Conservation (phyloP, 2,329 filamentous ascomycete genomes). For the Alternaria hordeiaustralica region DNA sequence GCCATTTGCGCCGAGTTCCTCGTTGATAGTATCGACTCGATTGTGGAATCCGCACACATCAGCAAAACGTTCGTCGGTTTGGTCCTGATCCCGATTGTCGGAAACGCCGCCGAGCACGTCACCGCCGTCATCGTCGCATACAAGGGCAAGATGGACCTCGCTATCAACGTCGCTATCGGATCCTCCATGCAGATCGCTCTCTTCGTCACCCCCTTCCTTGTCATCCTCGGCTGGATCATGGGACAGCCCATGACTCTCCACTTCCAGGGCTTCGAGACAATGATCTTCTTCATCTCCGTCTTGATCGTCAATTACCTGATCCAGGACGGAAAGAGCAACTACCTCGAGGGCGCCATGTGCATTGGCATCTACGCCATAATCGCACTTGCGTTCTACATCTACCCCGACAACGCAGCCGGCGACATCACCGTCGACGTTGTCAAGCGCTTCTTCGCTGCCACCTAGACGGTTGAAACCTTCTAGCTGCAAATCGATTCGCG, state of each 20-base stretch:
- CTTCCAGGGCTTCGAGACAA: slow-evolving; percentile 88
- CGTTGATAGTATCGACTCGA: slow-evolving; percentile 61
- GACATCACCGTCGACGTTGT: slow-evolving; percentile 38
- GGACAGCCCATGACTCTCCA: slow-evolving; percentile 69
- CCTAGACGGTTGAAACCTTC: not conserved
- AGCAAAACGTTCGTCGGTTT: slow-evolving; percentile 65
- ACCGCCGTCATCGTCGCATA: slow-evolving; percentile 62
- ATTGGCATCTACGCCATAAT: slow-evolving; percentile 64
- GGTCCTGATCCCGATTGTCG: slow-evolving; percentile 63
- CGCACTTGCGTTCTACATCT: slow-evolving; percentile 66
- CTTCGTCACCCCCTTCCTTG: slow-evolving; percentile 64
- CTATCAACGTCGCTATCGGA: slow-evolving; percentile 62
- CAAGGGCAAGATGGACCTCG: slow-evolving; percentile 65
- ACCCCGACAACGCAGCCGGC: slow-evolving; percentile 59
- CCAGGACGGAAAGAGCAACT: slow-evolving; percentile 84
- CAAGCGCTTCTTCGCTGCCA: slow-evolving; percentile 33
- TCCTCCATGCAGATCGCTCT: slow-evolving; percentile 63
- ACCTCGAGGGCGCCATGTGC: slow-evolving; percentile 76
- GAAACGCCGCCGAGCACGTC: slow-evolving; percentile 64
- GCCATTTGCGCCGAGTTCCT: slow-evolving; percentile 62
- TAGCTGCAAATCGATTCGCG: not conserved
- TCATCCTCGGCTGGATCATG: slow-evolving; percentile 64
- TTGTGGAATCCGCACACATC: slow-evolving; percentile 59
- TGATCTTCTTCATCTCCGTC: slow-evolving; percentile 81
- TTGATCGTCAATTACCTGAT: slow-evolving; percentile 90